phyloP scores from a whole-genome alignment of 768 basidiomycete genomes.

The Tricholomella constricta region DNA sequence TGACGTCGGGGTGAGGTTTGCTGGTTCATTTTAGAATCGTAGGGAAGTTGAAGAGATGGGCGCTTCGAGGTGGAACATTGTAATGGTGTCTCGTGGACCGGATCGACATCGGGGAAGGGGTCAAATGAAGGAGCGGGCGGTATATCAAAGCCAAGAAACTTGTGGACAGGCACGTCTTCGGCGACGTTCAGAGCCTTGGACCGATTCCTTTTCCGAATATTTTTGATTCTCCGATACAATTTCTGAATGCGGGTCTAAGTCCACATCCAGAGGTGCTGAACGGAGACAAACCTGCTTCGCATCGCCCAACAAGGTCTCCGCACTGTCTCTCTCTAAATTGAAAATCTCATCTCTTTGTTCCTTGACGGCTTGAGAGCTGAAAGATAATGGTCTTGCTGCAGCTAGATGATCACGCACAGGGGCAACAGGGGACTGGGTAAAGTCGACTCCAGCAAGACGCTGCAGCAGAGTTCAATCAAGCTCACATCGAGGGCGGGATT shows the following conservation, averaged over 20 bases:
- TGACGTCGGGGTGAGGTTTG: too few species aligned
- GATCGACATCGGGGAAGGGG: slow-evolving; percentile 5
- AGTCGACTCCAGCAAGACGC: slow-evolving; percentile 5
- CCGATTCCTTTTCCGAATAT: not conserved
- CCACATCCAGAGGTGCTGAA: not conserved
- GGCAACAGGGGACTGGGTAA: not conserved
- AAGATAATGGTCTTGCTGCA: too few species aligned
- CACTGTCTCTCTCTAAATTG: not conserved
- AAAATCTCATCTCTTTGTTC: not conserved
- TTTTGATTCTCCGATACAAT: not conserved
- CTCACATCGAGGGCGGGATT: not conserved
- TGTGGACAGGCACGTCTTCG: not conserved
- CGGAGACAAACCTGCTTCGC: not conserved
- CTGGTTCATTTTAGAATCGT: too few species aligned
- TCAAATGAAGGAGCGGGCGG: slow-evolving; percentile 7
- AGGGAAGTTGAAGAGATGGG: too few species aligned
- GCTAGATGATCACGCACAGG: not conserved
- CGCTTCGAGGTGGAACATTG: too few species aligned
- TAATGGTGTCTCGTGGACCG: too few species aligned
- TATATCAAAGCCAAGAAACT: slow-evolving; percentile 10
- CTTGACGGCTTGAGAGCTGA: not conserved
- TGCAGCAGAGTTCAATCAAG: not conserved
- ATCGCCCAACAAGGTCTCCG: not conserved
- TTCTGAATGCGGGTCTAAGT: not conserved
- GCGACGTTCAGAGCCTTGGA: not conserved